phyloP scores from a whole-genome alignment of 441 rosid species.

The Aleurites moluccanus region DNA sequence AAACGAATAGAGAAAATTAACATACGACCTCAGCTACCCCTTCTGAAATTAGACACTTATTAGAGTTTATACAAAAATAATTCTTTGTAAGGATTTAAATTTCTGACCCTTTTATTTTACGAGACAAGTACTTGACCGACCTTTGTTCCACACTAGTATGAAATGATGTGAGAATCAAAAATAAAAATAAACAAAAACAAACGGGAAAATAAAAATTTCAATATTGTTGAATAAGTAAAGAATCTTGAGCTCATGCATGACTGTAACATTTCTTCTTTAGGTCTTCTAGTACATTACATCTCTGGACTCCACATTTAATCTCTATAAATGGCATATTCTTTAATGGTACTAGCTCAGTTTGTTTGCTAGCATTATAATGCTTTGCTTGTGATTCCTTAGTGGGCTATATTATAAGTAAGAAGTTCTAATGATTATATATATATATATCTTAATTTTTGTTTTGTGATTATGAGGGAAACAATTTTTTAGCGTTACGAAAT shows the following conservation, averaged over 20 bases:
- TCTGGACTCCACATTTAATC: conserved; percentile 7
- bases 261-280: not conserved
- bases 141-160: too few species aligned
- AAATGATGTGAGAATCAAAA: too few species aligned
- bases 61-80: too few species aligned
- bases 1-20: not conserved
- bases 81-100: too few species aligned
- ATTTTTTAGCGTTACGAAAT: too few species aligned
- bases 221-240: not conserved
- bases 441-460: too few species aligned
- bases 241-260: not conserved
- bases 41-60: too few species aligned
- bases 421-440: too few species aligned
- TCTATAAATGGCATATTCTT: not conserved
- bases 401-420: not conserved
- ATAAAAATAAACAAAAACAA: not conserved
- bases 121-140: too few species aligned
- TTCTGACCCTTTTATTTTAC: too few species aligned
- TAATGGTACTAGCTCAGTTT: not conserved
- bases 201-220: not conserved
- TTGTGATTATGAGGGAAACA: too few species aligned
- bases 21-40: too few species aligned
- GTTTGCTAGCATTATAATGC: conserved; percentile 7
- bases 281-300: not conserved
- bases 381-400: not conserved